phyloP scores from a whole-genome alignment of 768 basidiomycete species.

The Phaffia tasmanica region DNA sequence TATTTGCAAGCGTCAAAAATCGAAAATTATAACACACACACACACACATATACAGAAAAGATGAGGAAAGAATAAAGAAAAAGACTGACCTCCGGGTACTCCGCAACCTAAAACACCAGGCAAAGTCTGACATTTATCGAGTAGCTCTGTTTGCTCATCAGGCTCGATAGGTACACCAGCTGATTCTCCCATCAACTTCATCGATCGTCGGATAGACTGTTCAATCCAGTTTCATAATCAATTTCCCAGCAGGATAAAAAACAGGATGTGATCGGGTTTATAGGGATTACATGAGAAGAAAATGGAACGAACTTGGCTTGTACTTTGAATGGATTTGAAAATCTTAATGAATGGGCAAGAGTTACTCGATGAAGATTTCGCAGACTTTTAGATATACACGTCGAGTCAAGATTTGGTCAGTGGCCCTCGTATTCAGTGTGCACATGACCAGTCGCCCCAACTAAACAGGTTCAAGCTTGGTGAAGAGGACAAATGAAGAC shows the following conservation, averaged over 20 bases:
- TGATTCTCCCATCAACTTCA: constrained; percentile 70
- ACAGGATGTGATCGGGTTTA: neutral
- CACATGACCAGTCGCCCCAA: neutral
- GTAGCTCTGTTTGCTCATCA: constrained; percentile 64
- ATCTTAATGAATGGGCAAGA: constrained; percentile 12
- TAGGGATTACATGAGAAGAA: neutral
- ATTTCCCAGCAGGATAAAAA: neutral
- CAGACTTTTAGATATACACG: neutral
- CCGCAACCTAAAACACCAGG: constrained; percentile 87
- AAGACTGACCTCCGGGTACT: constrained; percentile 76
- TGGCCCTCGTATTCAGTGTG: no score
- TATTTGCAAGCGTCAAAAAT: neutral
- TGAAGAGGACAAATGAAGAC: no score
- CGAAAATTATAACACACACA: neutral
- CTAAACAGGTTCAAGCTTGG: neutral
- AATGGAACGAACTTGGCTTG: constrained; percentile 3
- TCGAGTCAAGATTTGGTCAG: no score
- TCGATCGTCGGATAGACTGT: constrained; percentile 62
- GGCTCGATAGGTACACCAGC: constrained; percentile 85
- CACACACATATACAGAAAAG: neutral
- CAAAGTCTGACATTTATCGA: constrained; percentile 63
- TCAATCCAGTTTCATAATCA: neutral
- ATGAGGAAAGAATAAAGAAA: neutral
- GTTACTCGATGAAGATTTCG: neutral
- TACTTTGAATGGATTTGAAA: constrained; percentile 3